Conservation (phyloP, 2,329 filamentous ascomycete genomes). For the Ascosphaera acerosa region DNA sequence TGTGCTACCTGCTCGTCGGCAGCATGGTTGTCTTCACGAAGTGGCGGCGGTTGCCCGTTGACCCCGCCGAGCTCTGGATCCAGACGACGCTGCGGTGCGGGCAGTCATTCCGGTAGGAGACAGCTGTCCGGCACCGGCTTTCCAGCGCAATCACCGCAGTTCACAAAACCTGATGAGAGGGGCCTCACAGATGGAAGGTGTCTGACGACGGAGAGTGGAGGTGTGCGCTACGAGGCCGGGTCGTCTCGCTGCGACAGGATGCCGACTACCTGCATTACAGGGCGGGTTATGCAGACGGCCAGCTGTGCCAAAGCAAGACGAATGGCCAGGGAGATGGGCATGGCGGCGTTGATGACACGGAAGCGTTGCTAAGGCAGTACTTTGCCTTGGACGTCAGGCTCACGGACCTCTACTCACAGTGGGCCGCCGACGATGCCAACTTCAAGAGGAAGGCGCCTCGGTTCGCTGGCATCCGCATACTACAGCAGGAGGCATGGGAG, state of each 20-base stretch:
- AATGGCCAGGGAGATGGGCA: conserved; percentile 2
- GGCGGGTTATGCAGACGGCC: conserved; percentile 37
- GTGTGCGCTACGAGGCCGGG: conserved; percentile 61
- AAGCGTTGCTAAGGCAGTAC: conserved; percentile 54
- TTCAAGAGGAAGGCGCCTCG: conserved; percentile 68
- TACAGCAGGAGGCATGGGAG: conserved; percentile 93
- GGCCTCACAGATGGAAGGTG: conserved; percentile 71
- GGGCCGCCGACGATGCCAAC: conserved; percentile 65
- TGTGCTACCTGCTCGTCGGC: too few species aligned
- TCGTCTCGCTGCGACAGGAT: conserved; percentile 70
- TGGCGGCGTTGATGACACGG: conserved; percentile 40
- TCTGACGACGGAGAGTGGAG: conserved; percentile 64
- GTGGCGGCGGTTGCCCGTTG: conserved; percentile 72
- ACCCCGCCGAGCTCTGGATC: conserved; percentile 66
- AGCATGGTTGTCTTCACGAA: conserved; percentile 26
- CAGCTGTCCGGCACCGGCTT: too few species aligned
- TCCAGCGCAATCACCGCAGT: conserved; percentile 2
- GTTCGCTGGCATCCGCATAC: conserved; percentile 75
- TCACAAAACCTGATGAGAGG: conserved; percentile 2
- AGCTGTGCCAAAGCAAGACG: too few species aligned
- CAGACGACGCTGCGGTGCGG: conserved; percentile 86
- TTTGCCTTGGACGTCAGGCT: conserved; percentile 67
- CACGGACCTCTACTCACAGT: conserved; percentile 52
- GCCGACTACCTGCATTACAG: conserved; percentile 53
- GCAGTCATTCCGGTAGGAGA: conserved; percentile 51